Evolutionary conservation across 129 eudicot genomes (phyloP).

Genomic region (Tanacetum coccineum): DNA sequence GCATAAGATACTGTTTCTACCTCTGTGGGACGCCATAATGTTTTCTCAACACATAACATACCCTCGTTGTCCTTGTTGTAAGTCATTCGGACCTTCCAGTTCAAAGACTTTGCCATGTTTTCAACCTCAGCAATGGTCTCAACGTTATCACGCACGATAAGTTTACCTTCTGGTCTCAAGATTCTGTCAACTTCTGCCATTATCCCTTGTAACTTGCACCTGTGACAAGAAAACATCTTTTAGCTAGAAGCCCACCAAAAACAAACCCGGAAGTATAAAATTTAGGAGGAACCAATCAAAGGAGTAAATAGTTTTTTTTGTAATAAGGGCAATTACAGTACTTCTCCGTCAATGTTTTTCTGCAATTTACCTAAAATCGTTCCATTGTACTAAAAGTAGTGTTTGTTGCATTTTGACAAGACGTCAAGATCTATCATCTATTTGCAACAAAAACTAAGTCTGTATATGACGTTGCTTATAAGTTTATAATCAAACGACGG

Average conservation of each 20-base stretch:
- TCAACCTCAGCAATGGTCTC: slow-evolving; percentile 48
- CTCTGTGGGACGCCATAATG: slow-evolving; percentile 59
- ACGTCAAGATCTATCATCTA: too few species aligned
- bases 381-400: too few species aligned
- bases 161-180: slow-evolving; percentile 51
- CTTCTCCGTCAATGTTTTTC: too few species aligned
- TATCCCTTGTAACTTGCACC: slow-evolving; percentile 54
- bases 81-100: slow-evolving; percentile 45
- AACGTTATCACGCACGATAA: slow-evolving; percentile 51
- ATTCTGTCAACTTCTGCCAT: slow-evolving; percentile 72
- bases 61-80: slow-evolving; percentile 51
- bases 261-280: too few species aligned
- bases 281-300: background rate
- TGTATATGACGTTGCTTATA: too few species aligned
- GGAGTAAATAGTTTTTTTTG: background rate
- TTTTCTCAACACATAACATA: slow-evolving; percentile 46
- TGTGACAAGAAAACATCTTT: slow-evolving; percentile 16
- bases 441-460: too few species aligned
- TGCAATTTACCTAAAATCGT: too few species aligned
- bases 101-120: slow-evolving; percentile 57
- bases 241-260: too few species aligned
- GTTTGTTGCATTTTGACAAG: too few species aligned
- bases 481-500: too few species aligned
- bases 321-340: too few species aligned
- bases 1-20: slow-evolving; percentile 49